Conservation (phyloP, 345 rosid genomes). For the Gossypium sturtianum region DNA sequence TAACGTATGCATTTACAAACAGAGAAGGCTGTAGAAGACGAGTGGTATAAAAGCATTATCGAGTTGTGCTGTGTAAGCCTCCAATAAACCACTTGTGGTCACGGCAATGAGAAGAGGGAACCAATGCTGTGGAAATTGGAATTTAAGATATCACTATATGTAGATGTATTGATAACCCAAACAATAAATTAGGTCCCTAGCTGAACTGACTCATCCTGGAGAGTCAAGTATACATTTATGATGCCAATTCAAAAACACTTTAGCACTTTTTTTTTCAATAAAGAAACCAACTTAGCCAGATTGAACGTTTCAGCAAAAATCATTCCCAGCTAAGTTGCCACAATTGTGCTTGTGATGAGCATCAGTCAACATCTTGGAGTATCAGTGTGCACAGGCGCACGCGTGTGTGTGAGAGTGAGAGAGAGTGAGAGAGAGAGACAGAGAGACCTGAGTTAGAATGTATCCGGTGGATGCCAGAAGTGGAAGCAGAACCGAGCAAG, state of each 20-base stretch:
- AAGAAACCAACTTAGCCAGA: background rate
- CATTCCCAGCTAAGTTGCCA: background rate
- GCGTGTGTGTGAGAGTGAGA: background rate
- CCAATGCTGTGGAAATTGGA: constrained; percentile 64
- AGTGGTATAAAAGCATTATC: constrained; percentile 96
- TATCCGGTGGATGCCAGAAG: constrained; percentile 81
- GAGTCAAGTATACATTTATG: background rate
- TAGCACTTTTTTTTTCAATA: too few relatives aligned
- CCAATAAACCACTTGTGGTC: constrained; percentile 73
- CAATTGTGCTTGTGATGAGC: background rate
- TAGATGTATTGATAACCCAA: background rate
- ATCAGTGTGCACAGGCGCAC: too few relatives aligned
- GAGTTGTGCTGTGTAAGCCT: constrained; percentile 90
- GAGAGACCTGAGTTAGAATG: constrained; percentile 54
- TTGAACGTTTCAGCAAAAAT: constrained; percentile 2
- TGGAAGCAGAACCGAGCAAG: constrained; percentile 76
- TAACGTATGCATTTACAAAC: constrained; percentile 35
- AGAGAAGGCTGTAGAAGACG: constrained; percentile 89
- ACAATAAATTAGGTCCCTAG: background rate
- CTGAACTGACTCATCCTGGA: background rate
- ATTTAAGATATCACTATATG: background rate
- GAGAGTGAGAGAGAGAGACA: constrained; percentile 20
- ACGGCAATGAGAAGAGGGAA: constrained; percentile 71
- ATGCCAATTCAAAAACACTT: background rate
- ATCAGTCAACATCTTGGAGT: background rate